Conservation (phyloP, 371 early-diverging fungal genomes). For the Mortierella sp. region DNA sequence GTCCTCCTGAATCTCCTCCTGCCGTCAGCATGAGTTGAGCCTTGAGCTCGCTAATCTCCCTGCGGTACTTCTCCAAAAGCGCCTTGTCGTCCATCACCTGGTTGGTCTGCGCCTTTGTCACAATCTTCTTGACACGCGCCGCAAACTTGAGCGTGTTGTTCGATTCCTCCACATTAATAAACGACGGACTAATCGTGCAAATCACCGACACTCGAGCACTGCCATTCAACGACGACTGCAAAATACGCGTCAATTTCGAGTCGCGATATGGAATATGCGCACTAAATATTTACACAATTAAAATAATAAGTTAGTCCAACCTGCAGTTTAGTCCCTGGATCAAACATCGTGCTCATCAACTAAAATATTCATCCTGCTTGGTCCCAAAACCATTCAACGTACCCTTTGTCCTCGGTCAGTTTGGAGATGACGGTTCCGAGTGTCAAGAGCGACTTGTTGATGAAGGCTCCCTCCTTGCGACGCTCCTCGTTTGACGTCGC, state of each 20-base stretch:
- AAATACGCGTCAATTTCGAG: conserved; percentile 90
- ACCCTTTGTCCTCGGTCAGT: conserved; percentile 73
- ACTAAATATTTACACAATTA: conserved; percentile 28
- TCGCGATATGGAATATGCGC: conserved; percentile 91
- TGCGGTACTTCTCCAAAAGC: conserved; percentile 84
- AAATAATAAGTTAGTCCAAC: neutral
- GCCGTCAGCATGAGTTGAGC: conserved; percentile 75
- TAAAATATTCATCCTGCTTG: neutral
- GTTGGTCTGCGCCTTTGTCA: conserved; percentile 75
- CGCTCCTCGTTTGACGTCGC: conserved; percentile 79
- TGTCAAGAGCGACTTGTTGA: conserved; percentile 92
- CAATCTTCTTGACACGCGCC: conserved; percentile 80
- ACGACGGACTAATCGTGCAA: conserved; percentile 81
- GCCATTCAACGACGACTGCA: conserved; percentile 87
- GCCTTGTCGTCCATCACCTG: conserved; percentile 89
- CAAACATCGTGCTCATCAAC: neutral
- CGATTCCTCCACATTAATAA: conserved; percentile 77
- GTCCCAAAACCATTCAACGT: conserved; percentile 7
- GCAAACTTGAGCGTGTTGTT: conserved; percentile 92
- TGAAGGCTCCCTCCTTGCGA: conserved; percentile 93
- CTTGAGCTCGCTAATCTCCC: conserved; percentile 88
- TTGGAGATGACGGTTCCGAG: conserved; percentile 93
- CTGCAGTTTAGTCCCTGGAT: too few species aligned
- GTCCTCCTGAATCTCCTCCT: conserved; percentile 12
- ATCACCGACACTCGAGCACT: conserved; percentile 85